Evolutionary conservation across 768 basidiomycete species (phyloP), one percentile per base, ranked within the genome.

Genomic region (Pholiota molesta): DNA sequence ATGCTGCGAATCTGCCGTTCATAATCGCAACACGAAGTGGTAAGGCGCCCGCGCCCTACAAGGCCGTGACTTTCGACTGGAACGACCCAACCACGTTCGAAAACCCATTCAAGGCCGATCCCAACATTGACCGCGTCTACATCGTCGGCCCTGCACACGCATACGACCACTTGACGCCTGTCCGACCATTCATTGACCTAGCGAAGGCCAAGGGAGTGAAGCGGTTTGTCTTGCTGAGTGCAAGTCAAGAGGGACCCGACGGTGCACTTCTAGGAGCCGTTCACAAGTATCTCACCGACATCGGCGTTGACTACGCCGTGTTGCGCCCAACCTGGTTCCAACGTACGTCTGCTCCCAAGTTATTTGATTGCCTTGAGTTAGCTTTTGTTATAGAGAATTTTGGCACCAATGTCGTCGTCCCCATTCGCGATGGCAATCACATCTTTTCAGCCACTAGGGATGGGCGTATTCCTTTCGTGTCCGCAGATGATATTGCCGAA

Each of bases 11-110:
- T 0, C 65, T 71, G 16, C 63, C 71, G 1, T 60, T 75, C n/a
- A 60, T 78, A 39, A 45, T 77, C 35, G 65, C 77, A 11, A 71
- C 70, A 2, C 74, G 75, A 14, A 72, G 69, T 40, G 73, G 72
- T 5, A 53, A 37, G 14, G 68, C 62, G n/a, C 71, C 72, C 16
- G 61, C 29, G 9, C 75, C 70, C 2, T 73, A 69, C 61, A 68
- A 60, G 26, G 70, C 69, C 13, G 74, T 74, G 31, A 65, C 57
- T 33, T 77, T 79, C 45, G 73, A 80, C 58, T 79, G 79, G 78
- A 64, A 66, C 33, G 73, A 81, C 56, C 55, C 69, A 1, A 56
- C 65, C 8, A 77, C 76, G 5, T 75, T 69, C 61, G 62, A 67
- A 9, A 73, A 73, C 45, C 73, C 76, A 3, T 78, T 77, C 67